These are phyloP conservation scores for Suillus plorans DNA, from an alignment of 768 basidiomycete species.

Conservation along the genomic window DNA sequence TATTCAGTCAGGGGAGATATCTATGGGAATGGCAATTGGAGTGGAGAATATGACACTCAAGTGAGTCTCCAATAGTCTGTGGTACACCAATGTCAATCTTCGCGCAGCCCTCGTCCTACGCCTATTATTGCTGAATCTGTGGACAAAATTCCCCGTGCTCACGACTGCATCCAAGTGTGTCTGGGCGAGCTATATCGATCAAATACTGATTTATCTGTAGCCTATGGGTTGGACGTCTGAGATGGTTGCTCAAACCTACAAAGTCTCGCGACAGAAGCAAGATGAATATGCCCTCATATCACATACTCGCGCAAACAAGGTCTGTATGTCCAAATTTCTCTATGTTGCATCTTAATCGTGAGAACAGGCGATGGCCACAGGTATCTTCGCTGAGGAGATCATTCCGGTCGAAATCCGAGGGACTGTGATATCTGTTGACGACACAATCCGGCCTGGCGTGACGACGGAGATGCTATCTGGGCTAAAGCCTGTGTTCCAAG, in stretches of 20 bases:
- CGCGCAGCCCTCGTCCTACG: conserved; percentile 65
- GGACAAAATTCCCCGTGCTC: conserved; percentile 57
- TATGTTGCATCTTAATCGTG: conserved; percentile 4
- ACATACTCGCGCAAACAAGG: conserved; percentile 75
- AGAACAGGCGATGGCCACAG: conserved; percentile 58
- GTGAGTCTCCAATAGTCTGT: conserved; percentile 36
- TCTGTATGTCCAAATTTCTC: conserved; percentile 21
- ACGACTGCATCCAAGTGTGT: conserved; percentile 71
- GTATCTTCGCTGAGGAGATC: conserved; percentile 86
- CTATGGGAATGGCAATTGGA: conserved; percentile 83
- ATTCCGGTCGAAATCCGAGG: conserved; percentile 81
- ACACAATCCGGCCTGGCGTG: conserved; percentile 85
- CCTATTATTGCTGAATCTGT: conserved; percentile 64
- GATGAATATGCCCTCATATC: conserved; percentile 90
- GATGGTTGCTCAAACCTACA: conserved; percentile 79
- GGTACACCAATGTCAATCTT: not conserved
- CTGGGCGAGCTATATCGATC: not conserved
- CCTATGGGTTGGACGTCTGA: conserved; percentile 97
- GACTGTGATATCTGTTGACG: conserved; percentile 66
- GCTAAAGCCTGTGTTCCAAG: conserved; percentile 85
- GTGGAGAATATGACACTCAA: conserved; percentile 84
- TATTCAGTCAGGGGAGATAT: conserved; percentile 79
- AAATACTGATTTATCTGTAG: conserved; percentile 33
- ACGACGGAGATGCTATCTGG: conserved; percentile 72
- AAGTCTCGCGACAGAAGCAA: conserved; percentile 78